Evolutionary conservation across 768 basidiomycete genomes (phyloP).

Genomic region (Agaricus bisporus): DNA sequence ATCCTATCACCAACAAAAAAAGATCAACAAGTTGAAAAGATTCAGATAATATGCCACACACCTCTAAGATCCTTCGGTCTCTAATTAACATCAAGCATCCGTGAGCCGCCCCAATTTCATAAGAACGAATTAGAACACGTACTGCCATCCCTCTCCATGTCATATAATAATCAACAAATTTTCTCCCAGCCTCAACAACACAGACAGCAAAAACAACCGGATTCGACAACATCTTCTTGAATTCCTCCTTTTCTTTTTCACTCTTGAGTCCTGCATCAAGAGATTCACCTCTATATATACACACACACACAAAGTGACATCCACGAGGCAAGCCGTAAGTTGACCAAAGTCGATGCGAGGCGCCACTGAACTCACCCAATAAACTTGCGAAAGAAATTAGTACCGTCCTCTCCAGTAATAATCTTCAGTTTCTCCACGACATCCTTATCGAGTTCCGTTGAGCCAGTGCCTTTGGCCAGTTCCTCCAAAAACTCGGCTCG

Average conservation of each 20-base stretch:
- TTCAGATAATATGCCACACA: conserved; percentile 1
- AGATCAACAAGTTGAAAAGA: neutral
- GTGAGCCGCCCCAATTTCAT: neutral
- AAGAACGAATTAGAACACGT: conserved; percentile 12
- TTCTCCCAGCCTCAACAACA: conserved; percentile 30
- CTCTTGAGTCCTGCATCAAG: neutral
- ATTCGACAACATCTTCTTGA: conserved; percentile 17
- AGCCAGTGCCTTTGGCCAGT: conserved; percentile 26
- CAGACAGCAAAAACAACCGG: conserved; percentile 42
- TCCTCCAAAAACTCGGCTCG: conserved; percentile 40
- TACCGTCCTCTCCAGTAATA: conserved; percentile 34
- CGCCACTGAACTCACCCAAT: conserved; percentile 26
- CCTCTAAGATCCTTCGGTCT: conserved; percentile 18
- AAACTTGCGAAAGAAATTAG: conserved; percentile 34
- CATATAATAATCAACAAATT: conserved; percentile 45
- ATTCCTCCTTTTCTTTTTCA: neutral
- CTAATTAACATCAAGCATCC: conserved; percentile 11
- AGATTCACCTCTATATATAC: conserved; percentile 1
- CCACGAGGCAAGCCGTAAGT: neutral
- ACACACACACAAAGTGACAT: neutral
- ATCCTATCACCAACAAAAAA: neutral
- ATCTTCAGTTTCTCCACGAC: conserved; percentile 33
- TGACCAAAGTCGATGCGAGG: neutral
- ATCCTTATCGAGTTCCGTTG: conserved; percentile 23
- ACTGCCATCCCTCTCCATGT: conserved; percentile 41